These are phyloP conservation scores for Sclerotiophoma versabilis DNA, from an alignment of 2,329 filamentous ascomycete genomes.

Conservation along the genomic window DNA sequence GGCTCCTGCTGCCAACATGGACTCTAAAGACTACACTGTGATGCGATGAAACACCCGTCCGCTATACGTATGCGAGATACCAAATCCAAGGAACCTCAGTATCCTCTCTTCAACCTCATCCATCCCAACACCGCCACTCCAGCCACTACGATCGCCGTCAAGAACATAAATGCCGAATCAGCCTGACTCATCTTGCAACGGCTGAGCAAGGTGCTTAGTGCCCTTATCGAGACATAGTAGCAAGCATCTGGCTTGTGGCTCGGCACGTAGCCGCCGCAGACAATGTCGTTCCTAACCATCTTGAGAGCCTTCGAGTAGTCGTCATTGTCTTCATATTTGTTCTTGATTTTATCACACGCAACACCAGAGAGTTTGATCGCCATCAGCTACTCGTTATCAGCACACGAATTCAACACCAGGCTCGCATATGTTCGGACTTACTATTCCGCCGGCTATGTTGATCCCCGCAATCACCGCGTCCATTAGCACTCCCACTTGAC, in stretches of 20 bases:
- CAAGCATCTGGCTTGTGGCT: neutral
- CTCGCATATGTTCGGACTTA: conserved; percentile 14
- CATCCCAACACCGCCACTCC: neutral
- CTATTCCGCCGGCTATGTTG: conserved; percentile 30
- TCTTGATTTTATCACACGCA: conserved; percentile 19
- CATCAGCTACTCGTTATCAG: conserved; percentile 21
- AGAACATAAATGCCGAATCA: conserved; percentile 38
- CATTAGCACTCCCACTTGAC: conserved; percentile 18
- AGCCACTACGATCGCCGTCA: conserved; percentile 25
- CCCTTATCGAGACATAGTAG: neutral
- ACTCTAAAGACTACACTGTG: too few species aligned
- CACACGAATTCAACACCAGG: too few species aligned
- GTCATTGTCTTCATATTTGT: neutral
- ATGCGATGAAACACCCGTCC: too few species aligned
- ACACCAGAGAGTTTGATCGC: conserved; percentile 28
- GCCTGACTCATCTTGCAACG: conserved; percentile 33
- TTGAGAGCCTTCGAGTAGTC: neutral
- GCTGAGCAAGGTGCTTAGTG: conserved; percentile 3
- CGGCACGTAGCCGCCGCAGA: conserved; percentile 27
- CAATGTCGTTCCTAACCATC: conserved; percentile 18
- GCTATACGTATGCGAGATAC: too few species aligned
- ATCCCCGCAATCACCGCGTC: conserved; percentile 20
- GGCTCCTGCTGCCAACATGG: too few species aligned
- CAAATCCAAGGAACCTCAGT: too few species aligned
- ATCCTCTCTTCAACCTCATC: neutral